Evolutionary conservation across 2,329 filamentous ascomycete species (phyloP), one percentile per base, ranked within the genome.

Genomic region (Nothomitra cinnamomea): DNA sequence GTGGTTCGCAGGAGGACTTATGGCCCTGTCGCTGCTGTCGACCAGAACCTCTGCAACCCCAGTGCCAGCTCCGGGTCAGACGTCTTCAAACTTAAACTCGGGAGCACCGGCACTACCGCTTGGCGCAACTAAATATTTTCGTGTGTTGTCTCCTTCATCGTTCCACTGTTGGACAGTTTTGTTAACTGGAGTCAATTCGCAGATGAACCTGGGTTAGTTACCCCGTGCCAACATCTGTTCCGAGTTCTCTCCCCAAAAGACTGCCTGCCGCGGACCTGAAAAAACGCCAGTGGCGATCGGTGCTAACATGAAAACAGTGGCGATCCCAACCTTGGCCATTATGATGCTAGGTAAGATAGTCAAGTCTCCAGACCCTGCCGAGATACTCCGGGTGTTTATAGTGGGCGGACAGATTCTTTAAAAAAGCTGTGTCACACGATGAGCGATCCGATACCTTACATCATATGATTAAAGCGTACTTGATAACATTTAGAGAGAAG

Each of bases 391-490:
- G 28, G 10, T 32, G 10, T 10, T 32, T 5, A 32, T 4, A 32
- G 10, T n/a, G n/a, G 10, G 5, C 4, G 10, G 10, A 32, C 28
- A 32, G 28, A 32, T 32, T 32, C 67, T 90, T 83, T 67, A 70
- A 73, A 40, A 67, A 73, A n/a, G 63, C 74, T 2, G 75, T 89
- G 7, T 68, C 73, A 13, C 83, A 88, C 66, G 76, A 78, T 40
- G 76, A 82, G 58, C 79, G 85, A 61, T 74, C 75, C n/a, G 70
- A 77, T 25, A 79, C 78, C 4, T 75, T 90, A 54, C 74, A 74
- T 51, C 75, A 85, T 64, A 78, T 92, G 59, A 77, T 88, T 58
- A 78, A 80, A 57, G 81, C 84, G 52, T 92, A 92, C 67, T 74
- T 92, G 45, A 72, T 73, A 47, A 80, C 78, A 54, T 83, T 85